Evolutionary conservation across 305 asterid genomes (phyloP).

Genomic region (Fraxinus sp.): DNA sequence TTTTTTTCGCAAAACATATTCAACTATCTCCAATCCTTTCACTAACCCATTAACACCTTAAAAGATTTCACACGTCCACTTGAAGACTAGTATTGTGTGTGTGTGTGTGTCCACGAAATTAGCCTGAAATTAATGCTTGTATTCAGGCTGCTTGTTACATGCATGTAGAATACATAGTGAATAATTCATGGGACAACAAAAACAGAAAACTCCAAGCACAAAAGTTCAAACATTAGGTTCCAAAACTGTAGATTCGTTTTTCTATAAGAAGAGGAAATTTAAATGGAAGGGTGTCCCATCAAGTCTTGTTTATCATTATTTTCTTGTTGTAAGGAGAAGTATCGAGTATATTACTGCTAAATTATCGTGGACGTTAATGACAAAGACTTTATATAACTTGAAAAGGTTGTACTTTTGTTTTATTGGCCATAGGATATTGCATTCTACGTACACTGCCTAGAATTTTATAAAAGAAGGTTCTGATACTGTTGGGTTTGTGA

Average conservation of each 20-base stretch:
- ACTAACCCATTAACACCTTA: background rate
- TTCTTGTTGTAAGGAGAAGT: background rate
- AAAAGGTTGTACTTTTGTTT: background rate
- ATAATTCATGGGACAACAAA: background rate
- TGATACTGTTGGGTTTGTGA: background rate
- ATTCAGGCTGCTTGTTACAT: background rate
- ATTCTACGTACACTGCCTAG: background rate
- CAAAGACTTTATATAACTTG: background rate
- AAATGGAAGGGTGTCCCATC: background rate
- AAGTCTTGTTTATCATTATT: background rate
- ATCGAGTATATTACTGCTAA: background rate
- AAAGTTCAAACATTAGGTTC: background rate
- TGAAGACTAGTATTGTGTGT: background rate
- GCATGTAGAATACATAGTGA: background rate
- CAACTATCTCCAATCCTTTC: background rate
- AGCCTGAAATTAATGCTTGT: slow-evolving; percentile 1
- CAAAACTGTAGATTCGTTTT: background rate
- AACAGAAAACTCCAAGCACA: background rate
- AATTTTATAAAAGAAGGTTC: background rate
- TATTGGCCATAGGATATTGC: background rate
- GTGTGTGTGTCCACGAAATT: background rate
- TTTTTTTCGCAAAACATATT: too few species aligned
- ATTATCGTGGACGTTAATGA: background rate
- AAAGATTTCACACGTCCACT: background rate
- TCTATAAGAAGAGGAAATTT: background rate